A percentile compares a stretch with the other conserved stretches of the same genome.
Conservation (phyloP, 2,329 filamentous ascomycete genomes). For the Ceratocystis cacaofunesta region DNA sequence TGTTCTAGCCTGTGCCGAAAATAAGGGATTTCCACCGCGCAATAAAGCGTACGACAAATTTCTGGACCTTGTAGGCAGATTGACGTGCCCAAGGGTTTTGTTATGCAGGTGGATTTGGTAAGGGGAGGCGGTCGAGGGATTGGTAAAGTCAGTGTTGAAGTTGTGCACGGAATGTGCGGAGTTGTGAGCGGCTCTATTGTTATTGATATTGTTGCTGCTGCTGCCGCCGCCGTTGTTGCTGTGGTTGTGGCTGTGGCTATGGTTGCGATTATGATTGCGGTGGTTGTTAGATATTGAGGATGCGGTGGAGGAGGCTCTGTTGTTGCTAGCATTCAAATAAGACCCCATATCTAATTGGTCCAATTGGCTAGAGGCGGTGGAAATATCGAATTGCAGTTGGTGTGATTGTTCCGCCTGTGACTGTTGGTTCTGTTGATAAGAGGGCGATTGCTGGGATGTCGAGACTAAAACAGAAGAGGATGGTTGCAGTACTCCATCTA, state of each 20-base stretch:
- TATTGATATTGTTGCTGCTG: neutral
- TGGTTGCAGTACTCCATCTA: neutral
- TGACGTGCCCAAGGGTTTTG: constrained; percentile 1
- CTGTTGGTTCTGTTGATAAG: neutral
- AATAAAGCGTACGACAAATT: neutral
- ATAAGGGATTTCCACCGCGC: constrained; percentile 3
- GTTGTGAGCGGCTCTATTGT: neutral
- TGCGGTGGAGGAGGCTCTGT: neutral
- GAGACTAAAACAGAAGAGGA: neutral
- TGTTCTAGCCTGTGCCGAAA: neutral
- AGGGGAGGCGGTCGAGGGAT: neutral
- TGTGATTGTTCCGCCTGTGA: neutral
- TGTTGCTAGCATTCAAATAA: neutral
- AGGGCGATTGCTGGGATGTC: constrained; percentile 1
- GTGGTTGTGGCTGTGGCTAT: neutral
- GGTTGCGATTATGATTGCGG: neutral
- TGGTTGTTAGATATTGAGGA: neutral
- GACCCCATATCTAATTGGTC: neutral
- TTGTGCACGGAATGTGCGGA: neutral
- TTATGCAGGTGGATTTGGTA: constrained; percentile 2
- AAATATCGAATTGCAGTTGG: constrained; percentile 2
- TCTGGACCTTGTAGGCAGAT: neutral
- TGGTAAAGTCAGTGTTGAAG: neutral
- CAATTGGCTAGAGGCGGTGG: neutral
- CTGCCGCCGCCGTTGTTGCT: neutral